These are phyloP conservation scores for Penicillium pancosmium DNA, from an alignment of 495 filamentous ascomycete species.

Conservation along the genomic window DNA sequence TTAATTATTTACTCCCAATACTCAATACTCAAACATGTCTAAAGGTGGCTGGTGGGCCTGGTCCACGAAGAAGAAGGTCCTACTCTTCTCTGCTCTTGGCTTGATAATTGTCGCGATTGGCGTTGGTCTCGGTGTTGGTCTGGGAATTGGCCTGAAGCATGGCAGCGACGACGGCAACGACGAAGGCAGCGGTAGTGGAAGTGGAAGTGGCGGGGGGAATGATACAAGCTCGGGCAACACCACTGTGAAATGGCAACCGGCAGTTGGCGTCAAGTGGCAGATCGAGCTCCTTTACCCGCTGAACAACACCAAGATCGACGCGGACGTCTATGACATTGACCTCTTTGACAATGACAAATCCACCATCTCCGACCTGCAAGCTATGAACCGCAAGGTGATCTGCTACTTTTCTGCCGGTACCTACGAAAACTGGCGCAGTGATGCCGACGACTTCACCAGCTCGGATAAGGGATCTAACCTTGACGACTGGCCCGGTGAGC, in stretches of 20 bases:
- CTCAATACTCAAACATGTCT: conserved; percentile 8
- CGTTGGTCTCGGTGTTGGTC: conserved; percentile 56
- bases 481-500: conserved; percentile 66
- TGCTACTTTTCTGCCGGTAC: conserved; percentile 76
- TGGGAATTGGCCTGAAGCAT: conserved; percentile 45
- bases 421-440: conserved; percentile 61
- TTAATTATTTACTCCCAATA: conserved; percentile 1
- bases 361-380: conserved; percentile 52
- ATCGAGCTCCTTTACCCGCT: conserved; percentile 51
- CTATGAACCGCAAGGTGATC: conserved; percentile 57
- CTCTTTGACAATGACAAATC: conserved; percentile 54
- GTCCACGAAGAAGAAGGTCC: conserved; percentile 43
- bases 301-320: conserved; percentile 48
- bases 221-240: conserved; percentile 31
- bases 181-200: conserved; percentile 26
- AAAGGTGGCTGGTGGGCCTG: conserved; percentile 36
- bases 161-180: conserved; percentile 9
- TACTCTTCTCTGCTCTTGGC: conserved; percentile 29
- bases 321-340: conserved; percentile 62
- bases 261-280: conserved; percentile 56
- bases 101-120: conserved; percentile 50
- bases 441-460: conserved; percentile 52
- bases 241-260: conserved; percentile 49
- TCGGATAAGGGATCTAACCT: conserved; percentile 56
- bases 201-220: conserved; percentile 16